phyloP scores from a whole-genome alignment of 1,139 yeast species.

The Spencermartinsiella ligniputridi region DNA sequence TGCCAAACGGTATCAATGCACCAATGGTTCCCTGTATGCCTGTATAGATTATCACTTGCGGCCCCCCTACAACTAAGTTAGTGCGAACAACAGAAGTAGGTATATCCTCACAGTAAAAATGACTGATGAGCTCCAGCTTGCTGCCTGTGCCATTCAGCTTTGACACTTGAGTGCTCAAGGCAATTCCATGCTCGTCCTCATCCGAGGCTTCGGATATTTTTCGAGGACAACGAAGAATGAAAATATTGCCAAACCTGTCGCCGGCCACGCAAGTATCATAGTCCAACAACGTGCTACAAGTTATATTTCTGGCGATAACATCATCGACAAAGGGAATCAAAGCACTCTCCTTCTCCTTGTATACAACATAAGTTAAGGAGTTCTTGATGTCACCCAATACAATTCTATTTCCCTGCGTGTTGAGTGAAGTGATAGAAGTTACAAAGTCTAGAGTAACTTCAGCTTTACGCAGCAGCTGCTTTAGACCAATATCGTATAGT shows the following conservation, averaged over 20 bases:
- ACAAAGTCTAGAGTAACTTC: conserved; percentile 36
- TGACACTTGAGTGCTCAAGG: conserved; percentile 15
- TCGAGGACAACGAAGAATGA: conserved; percentile 57
- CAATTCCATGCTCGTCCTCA: conserved; percentile 46
- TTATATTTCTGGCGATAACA: conserved; percentile 59
- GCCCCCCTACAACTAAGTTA: conserved; percentile 53
- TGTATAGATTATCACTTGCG: conserved; percentile 61
- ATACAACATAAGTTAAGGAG: conserved; percentile 58
- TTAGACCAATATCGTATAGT: conserved; percentile 70
- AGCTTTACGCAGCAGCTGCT: conserved; percentile 69
- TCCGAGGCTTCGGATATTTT: conserved; percentile 45
- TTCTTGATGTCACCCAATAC: conserved; percentile 65
- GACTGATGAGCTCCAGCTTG: conserved; percentile 52
- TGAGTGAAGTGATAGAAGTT: conserved; percentile 47
- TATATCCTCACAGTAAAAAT: conserved; percentile 66
- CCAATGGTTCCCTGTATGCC: conserved; percentile 86
- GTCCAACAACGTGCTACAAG: conserved; percentile 59
- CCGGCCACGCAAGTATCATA: conserved; percentile 75
- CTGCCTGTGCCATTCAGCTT: conserved; percentile 47
- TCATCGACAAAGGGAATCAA: conserved; percentile 72
- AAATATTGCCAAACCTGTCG: conserved; percentile 83
- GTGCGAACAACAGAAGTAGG: conserved; percentile 58
- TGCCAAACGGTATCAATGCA: conserved; percentile 59
- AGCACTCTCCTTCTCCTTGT: conserved; percentile 44
- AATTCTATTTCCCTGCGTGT: conserved; percentile 54